Base-by-base conservation (phyloP, 1,284 basidiomycete species). In the Thelephora terrestris region DNA sequence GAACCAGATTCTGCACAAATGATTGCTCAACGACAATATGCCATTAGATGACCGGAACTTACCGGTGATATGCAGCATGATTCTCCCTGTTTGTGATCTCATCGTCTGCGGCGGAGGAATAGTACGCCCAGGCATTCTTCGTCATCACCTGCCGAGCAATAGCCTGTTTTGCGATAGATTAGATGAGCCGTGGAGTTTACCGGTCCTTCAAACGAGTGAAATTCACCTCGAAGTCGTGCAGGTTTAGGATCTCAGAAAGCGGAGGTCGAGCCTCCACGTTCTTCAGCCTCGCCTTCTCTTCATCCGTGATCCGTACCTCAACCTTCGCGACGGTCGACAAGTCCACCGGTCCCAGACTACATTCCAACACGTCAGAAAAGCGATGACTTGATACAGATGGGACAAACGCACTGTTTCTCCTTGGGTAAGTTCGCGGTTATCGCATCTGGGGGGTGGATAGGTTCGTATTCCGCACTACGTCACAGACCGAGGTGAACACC, bases 71-170 rank as follows among this genome's bases (percentile, higher is more conserved):
- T 0, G 90, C 91, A 44, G 79, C 74, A 50, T 86, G 85, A 61
- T 96, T 96, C 65, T 97, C 92, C 21, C 92, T 74, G 64, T 78
- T 78, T 32, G 85, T 93, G 57, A 91, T 87, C 64, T 92, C 90
- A 59, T 92, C 90, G 60, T 93, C 90, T 10, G 89, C 81, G 12
- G 89, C 91, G 16, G 84, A 88, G 29, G 81, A 84, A 61, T 91
- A 92, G 64, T 92, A 94, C 21, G 89, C 90, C 91, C 91, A 93
- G 0, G 86, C 88, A 58, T 87, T 85, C 47, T 81, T 78, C 1
- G 79, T 71, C 73, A 94, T 81, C 7, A 86, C 79, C 52, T 71
- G 66, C 58, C 75, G 78, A 7, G 86, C 89, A 45, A 93, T 79
- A 27, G 80, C 75, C 80, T 85, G 51, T 18, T 42, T 21, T n/a